Evolutionary conservation across 2,329 filamentous ascomycete species (phyloP).

Genomic region (Peltaster fructicola): DNA sequence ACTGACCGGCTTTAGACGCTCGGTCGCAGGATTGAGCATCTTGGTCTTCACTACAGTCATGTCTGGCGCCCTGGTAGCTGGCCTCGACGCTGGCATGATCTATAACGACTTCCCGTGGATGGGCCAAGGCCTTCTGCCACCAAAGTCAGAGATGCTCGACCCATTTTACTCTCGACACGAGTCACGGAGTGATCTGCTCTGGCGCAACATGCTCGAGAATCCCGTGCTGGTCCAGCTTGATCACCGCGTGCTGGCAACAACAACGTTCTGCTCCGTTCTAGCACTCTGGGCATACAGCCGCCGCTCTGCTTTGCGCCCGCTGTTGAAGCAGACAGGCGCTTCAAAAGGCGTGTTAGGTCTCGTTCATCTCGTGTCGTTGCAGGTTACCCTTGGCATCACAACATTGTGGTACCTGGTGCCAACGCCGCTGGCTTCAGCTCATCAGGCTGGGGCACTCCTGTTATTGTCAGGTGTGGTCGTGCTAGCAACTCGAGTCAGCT

Average conservation of each 20-base stretch:
- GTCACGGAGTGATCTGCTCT: slow-evolving; percentile 61
- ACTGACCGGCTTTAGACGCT: slow-evolving; percentile 54
- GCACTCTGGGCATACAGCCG: slow-evolving; percentile 67
- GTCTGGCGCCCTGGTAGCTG: slow-evolving; percentile 85
- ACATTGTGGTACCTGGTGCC: slow-evolving; percentile 93
- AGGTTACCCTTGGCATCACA: slow-evolving; percentile 72
- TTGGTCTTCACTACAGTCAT: slow-evolving; percentile 82
- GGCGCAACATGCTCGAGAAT: slow-evolving; percentile 97
- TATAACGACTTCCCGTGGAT: slow-evolving; percentile 98
- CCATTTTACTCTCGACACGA: slow-evolving; percentile 72
- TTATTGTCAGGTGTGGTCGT: slow-evolving; percentile 69
- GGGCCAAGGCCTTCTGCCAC: slow-evolving; percentile 69
- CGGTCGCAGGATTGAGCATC: slow-evolving; percentile 49
- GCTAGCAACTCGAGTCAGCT: slow-evolving; percentile 58
- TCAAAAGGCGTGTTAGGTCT: slow-evolving; percentile 62
- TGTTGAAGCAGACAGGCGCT: slow-evolving; percentile 36
- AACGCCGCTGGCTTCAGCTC: slow-evolving; percentile 67
- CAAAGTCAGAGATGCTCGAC: slow-evolving; percentile 66
- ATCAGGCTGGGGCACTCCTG: slow-evolving; percentile 80
- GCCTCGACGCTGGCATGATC: slow-evolving; percentile 87
- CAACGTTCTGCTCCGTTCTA: slow-evolving; percentile 68
- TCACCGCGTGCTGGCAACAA: slow-evolving; percentile 79
- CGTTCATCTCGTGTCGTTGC: slow-evolving; percentile 63
- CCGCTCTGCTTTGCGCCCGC: slow-evolving; percentile 46
- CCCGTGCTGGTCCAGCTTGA: slow-evolving; percentile 89